phyloP scores from a whole-genome alignment of 169 alveolate genomes.

The Plasmodium fragile region DNA sequence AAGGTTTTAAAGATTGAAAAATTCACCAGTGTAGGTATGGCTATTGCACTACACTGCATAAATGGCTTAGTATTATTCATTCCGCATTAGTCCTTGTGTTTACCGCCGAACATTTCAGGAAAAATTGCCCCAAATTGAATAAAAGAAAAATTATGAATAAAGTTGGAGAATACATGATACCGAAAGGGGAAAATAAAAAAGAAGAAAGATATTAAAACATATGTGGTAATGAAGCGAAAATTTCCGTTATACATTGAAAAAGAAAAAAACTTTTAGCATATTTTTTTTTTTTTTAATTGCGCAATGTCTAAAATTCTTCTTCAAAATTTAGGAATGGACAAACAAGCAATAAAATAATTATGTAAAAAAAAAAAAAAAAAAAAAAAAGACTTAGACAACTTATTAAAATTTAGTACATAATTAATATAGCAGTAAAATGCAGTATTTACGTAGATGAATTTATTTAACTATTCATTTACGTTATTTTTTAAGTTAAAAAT shows the following conservation, averaged over 20 bases:
- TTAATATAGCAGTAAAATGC: not conserved
- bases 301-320: not conserved
- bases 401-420: not conserved
- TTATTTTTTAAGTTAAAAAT: not conserved
- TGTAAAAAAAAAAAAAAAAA: not conserved
- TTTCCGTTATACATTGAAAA: not conserved
- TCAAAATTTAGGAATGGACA: slow-evolving; percentile 1
- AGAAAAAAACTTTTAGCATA: not conserved
- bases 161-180: not conserved
- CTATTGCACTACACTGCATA: not conserved
- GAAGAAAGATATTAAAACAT: no score
- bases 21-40: not conserved
- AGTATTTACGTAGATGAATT: not conserved
- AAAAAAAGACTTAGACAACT: not conserved
- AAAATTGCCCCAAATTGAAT: not conserved
- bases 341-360: not conserved
- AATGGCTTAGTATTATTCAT: not conserved
- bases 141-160: not conserved
- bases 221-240: not conserved
- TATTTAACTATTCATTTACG: not conserved
- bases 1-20: not conserved
- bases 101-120: not conserved
- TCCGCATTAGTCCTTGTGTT: not conserved
- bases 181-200: not conserved
- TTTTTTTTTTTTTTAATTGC: not conserved